Evolutionary conservation across 352 stramenopile genomes (phyloP), one percentile per base, ranked within the genome.

Genomic region (Globisporangium rhizosaccharum): DNA sequence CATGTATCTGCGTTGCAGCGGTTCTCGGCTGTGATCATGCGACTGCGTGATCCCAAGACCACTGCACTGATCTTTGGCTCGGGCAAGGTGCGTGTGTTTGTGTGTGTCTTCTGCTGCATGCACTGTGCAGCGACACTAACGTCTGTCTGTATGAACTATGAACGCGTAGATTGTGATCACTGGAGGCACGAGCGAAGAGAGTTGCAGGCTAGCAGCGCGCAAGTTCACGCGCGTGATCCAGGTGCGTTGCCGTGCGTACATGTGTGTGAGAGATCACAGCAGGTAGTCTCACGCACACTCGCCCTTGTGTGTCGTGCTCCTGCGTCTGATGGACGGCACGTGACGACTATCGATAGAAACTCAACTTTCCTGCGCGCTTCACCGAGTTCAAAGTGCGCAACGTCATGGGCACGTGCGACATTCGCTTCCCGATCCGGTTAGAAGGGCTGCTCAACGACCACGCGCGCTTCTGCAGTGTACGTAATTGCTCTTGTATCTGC

Each of bases 41-140:
- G 94, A 2, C 73, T 99, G 41, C 85, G 95, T 18, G 96, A 99
- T 62, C 97, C 97, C 0, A 97, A 98, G 65, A 97, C 93, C 15
- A 99, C 97, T 1, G 97, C 97, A 39, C 75, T 99, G 53, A 98
- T 99, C 50, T 99, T 99, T 70, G 75, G 83, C 15, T 98, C 94
- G 26, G 97, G 97, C 50, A 98, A 97, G 70, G 82, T 97, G 20
- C 44, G 52, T 44, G 5, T 5, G 12, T 46, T 41, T 39, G 17
- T 53, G 36, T n/a, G 6, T 51, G 15, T 28, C 10, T 25, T 6
- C 3, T 53, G 4, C 17, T 48, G 28, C 4, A 26, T n/a, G 33
- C 8, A 46, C 9, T 11, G 20, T 49, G 49, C 11, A 17, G 51
- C 17, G 9, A 15, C 11, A 20, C 28, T 44, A 17, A 54, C 28